These are phyloP conservation scores for Heliamphora exappendiculata DNA, from an alignment of 148 eudicot species.

Conservation along the genomic window DNA sequence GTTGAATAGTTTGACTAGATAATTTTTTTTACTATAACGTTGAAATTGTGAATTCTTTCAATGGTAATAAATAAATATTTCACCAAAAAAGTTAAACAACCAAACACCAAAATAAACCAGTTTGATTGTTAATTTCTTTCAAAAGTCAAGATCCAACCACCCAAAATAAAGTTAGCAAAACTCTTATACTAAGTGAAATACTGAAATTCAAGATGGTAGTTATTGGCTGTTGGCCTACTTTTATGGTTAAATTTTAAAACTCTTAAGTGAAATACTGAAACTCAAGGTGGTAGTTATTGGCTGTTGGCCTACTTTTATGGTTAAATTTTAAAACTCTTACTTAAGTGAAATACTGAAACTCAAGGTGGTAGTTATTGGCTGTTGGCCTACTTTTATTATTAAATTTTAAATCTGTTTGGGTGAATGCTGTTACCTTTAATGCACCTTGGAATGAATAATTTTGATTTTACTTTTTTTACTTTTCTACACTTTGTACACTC, in stretches of 20 bases:
- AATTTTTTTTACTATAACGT: no score
- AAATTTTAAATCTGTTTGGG: background rate
- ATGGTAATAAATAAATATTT: no score
- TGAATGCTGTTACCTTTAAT: no score
- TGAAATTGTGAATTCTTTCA: no score
- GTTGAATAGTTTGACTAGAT: no score
- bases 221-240: background rate
- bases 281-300: background rate
- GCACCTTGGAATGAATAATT: no score
- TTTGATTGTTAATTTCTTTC: background rate
- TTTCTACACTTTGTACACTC: no score
- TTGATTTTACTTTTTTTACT: no score
- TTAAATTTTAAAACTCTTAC: background rate
- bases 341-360: background rate
- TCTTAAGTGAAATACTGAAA: background rate
- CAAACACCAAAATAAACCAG: background rate
- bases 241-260: background rate
- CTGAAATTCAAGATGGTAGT: background rate
- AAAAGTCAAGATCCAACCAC: slow-evolving; percentile 3
- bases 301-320: background rate
- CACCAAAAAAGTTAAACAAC: background rate
- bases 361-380: background rate
- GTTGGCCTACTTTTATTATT: background rate
- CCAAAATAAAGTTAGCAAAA: background rate
- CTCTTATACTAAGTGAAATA: background rate